These are phyloP conservation scores for Monosporozyma siamensis DNA, from an alignment of 805 yeast species.

Conservation along the genomic window DNA sequence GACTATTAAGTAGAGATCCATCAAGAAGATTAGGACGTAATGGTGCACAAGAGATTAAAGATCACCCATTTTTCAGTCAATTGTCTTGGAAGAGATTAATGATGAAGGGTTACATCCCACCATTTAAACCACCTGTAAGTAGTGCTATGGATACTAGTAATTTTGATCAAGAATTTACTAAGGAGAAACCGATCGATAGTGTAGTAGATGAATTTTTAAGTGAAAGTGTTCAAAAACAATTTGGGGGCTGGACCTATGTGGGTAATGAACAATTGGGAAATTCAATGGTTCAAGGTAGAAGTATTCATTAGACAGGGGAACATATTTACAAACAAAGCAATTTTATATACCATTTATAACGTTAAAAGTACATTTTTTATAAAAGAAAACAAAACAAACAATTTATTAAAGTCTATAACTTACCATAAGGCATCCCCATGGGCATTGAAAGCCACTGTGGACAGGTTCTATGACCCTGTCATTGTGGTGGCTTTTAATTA, in stretches of 20 bases:
- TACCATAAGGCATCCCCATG: too few species aligned
- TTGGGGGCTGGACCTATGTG: constrained; percentile 97
- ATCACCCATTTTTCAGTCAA: constrained; percentile 77
- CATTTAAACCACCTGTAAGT: constrained; percentile 85
- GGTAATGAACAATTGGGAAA: constrained; percentile 47
- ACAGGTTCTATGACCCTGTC: too few species aligned
- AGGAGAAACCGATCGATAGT: constrained; percentile 87
- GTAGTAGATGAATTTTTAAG: constrained; percentile 88
- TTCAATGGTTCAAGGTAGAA: constrained; percentile 28
- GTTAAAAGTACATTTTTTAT: background rate
- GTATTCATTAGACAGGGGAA: constrained; percentile 20
- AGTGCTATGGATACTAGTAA: constrained; percentile 85
- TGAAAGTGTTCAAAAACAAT: constrained; percentile 93
- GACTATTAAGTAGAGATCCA: constrained; percentile 80
- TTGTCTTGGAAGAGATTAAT: constrained; percentile 82
- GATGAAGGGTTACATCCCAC: constrained; percentile 86
- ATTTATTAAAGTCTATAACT: too few species aligned
- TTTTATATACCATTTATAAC: background rate
- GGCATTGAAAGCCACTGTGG: too few species aligned
- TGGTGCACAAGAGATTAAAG: constrained; percentile 78
- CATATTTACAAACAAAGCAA: background rate
- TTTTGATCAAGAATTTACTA: constrained; percentile 86
- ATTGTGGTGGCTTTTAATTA: too few species aligned
- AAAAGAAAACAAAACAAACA: too few species aligned
- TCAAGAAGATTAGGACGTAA: constrained; percentile 61